Evolutionary conservation across 2,329 filamentous ascomycete genomes (phyloP).

Genomic region (Eurotiales sp.): DNA sequence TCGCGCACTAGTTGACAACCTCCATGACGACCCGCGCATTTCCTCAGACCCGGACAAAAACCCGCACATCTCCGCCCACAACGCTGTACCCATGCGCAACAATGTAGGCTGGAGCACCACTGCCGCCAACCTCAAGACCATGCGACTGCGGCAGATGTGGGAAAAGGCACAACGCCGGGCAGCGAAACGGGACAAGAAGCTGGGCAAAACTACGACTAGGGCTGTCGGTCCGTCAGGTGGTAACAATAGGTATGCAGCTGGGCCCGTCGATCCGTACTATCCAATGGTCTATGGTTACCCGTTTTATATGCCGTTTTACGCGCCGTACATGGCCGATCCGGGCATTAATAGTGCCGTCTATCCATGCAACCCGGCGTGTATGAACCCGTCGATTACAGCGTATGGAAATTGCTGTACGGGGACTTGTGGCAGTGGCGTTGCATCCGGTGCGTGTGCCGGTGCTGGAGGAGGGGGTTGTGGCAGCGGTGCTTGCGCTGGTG

Average conservation of each 20-base stretch:
- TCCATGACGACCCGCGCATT: constrained; percentile 38
- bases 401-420: constrained; percentile 49
- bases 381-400: constrained; percentile 36
- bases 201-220: not conserved
- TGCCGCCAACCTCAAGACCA: constrained; percentile 30
- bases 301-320: constrained; percentile 42
- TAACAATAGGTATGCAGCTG: too few species aligned
- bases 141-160: constrained; percentile 55
- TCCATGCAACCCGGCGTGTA: constrained; percentile 43
- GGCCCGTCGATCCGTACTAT: constrained; percentile 24
- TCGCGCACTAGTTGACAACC: constrained; percentile 47
- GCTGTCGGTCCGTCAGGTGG: too few species aligned
- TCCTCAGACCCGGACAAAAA: constrained; percentile 53
- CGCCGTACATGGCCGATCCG: constrained; percentile 46
- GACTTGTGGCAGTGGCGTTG: constrained; percentile 40
- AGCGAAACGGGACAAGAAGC: constrained; percentile 24
- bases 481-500: constrained; percentile 32
- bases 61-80: constrained; percentile 71
- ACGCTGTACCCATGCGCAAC: constrained; percentile 49
- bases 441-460: constrained; percentile 38
- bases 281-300: constrained; percentile 46
- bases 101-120: constrained; percentile 18
- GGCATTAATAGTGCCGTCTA: constrained; percentile 41
- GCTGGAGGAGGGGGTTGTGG: constrained; percentile 22
- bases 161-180: constrained; percentile 32